Conservation (phyloP, 2,329 filamentous ascomycete species). For the Cladophialophora chaetospira region DNA sequence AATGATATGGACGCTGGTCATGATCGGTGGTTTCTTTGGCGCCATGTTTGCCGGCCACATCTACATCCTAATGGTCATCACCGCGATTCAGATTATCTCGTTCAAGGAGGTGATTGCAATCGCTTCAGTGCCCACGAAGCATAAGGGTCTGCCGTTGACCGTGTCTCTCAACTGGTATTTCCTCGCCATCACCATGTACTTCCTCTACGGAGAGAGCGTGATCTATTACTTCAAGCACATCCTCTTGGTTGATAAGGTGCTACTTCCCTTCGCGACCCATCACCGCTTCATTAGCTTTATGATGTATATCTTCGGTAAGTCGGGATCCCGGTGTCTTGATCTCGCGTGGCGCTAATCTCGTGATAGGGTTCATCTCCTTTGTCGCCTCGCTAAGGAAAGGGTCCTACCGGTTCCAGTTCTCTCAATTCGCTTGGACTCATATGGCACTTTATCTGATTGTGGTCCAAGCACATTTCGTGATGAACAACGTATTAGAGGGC, state of each 20-base stretch:
- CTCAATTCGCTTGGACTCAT: conserved; percentile 98
- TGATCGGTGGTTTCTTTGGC: conserved; percentile 91
- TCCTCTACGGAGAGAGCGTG: conserved; percentile 95
- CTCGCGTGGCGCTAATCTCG: not conserved
- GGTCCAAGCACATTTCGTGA: conserved; percentile 97
- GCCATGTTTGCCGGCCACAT: conserved; percentile 95
- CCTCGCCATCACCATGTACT: conserved; percentile 98
- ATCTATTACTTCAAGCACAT: conserved; percentile 99
- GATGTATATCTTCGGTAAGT: conserved; percentile 93
- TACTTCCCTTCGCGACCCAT: conserved; percentile 91
- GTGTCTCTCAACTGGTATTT: conserved; percentile 99
- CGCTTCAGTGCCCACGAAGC: conserved; percentile 87
- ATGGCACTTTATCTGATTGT: conserved; percentile 99
- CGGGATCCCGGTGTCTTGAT: conserved; percentile 22
- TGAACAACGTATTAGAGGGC: conserved; percentile 99
- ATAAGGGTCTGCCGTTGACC: conserved; percentile 86
- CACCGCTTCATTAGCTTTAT: conserved; percentile 98
- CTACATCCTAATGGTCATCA: conserved; percentile 92
- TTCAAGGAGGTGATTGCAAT: conserved; percentile 99
- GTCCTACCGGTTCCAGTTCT: conserved; percentile 98
- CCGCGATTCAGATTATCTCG: conserved; percentile 89
- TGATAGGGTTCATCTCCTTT: conserved; percentile 94
- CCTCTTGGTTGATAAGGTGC: conserved; percentile 87
- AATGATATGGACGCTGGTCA: conserved; percentile 96
- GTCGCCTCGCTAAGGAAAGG: conserved; percentile 92